Evolutionary conservation across 2,329 filamentous ascomycete genomes (phyloP), one percentile per base, ranked within the genome.

Genomic region (Arthrinium phaeospermum): DNA sequence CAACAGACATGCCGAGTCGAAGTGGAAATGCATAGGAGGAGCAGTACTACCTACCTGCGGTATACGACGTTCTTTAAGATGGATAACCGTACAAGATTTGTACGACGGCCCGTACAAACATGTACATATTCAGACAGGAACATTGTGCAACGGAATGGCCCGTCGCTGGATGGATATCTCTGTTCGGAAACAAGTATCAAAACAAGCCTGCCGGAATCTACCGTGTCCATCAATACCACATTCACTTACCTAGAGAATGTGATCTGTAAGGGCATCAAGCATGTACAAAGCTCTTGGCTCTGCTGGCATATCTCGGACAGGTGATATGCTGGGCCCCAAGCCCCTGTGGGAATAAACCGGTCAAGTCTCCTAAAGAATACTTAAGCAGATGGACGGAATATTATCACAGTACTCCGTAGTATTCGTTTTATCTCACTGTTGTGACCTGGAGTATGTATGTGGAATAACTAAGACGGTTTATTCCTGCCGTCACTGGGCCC

Each of bases 61-160:
- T 41, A 41, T 10, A 41, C 10, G 37, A 41, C 7, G 37, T 41
- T 41, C 10, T 10, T 41, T 41, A 41, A 41, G 37, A 2, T 41
- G 37, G 37, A 10, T 10, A 41, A 7, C 37, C 37, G 37, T 41
- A 5, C 37, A 5, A 37, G 6, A 37, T 8, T 37, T 8, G 10
- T 37, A 37, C 37, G 37, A 5, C 37, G 37, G 37, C 37, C 37
- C 37, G 37, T 37, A 41, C 37, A 41, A 41, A 41, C 37, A 41
- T 41, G 37, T 41, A 41, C 37, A 41, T 41, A 41, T 10, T 41
- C 37, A 41, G 57, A 14, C 19, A 12, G n/a, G 34, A 41, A 41
- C 22, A 30, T 64, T 61, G 53, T 61, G 53, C 57, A 64, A 64
- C 57, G 57, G 57, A 64, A 41, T 41, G 34, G 34, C 34, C 57